Conservation (phyloP, 768 basidiomycete genomes). For the Podaxis sp. region DNA sequence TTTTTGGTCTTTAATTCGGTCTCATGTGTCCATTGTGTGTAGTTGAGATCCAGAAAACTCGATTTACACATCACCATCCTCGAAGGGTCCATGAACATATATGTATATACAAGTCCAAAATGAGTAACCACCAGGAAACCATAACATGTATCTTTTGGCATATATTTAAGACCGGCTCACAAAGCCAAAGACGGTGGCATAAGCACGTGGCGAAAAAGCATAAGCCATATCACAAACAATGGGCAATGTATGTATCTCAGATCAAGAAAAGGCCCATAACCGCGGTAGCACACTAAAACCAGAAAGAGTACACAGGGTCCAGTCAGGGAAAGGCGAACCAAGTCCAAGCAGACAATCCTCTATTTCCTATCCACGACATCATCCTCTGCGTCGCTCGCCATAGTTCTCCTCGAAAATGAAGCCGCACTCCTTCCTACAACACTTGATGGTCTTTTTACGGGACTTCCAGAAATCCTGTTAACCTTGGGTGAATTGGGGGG, state of each 20-base stretch:
- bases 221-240: too few relatives aligned
- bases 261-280: too few relatives aligned
- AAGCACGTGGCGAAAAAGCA: too few relatives aligned
- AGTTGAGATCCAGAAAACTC: too few relatives aligned
- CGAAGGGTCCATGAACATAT: background rate
- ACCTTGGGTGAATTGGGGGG: constrained; percentile 31
- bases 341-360: background rate
- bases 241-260: too few relatives aligned
- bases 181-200: too few relatives aligned
- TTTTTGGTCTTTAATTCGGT: too few relatives aligned
- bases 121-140: background rate
- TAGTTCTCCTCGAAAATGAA: constrained; percentile 68
- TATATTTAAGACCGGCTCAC: too few relatives aligned
- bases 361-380: constrained; percentile 50
- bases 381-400: constrained; percentile 84
- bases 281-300: background rate
- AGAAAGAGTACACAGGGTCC: background rate
- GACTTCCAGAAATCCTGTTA: constrained; percentile 49
- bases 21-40: too few relatives aligned
- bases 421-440: constrained; percentile 46
- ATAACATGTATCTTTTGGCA: background rate
- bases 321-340: background rate
- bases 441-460: constrained; percentile 43
- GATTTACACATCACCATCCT: background rate
- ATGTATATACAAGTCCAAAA: background rate